Percentiles rank a stretch among this genome's conserved stretches.
These are phyloP conservation scores for Diplotaxis tenuifolia DNA, from an alignment of 345 rosid species.

Conservation along the genomic window DNA sequence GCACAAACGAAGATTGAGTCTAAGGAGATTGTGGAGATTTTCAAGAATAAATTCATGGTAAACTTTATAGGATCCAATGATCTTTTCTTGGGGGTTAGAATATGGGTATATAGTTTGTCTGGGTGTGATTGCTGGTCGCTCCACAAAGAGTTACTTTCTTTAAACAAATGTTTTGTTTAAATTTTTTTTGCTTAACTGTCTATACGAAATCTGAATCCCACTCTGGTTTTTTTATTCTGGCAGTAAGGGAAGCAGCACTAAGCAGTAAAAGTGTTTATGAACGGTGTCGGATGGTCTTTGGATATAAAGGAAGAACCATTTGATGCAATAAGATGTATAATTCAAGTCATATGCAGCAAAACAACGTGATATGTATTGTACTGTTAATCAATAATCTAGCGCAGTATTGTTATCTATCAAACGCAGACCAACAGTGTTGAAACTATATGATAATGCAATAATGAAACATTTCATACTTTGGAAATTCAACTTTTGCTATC, in stretches of 20 bases:
- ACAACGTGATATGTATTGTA: constrained; percentile 1
- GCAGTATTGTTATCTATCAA: not conserved
- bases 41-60: constrained; percentile 54
- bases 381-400: not conserved
- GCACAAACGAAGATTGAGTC: constrained; percentile 63
- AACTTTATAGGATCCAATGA: no score
- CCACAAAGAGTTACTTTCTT: no score
- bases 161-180: no score
- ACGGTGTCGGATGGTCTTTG: not conserved
- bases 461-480: no score
- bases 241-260: constrained; percentile 22
- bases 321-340: constrained; percentile 16
- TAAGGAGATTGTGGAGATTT: constrained; percentile 45
- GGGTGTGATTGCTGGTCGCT: no score
- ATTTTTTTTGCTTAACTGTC: no score
- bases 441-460: not conserved
- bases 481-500: no score
- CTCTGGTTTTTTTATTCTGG: not conserved
- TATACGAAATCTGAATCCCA: not conserved
- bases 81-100: no score
- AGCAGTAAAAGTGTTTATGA: not conserved
- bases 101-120: no score
- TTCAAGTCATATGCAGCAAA: not conserved
- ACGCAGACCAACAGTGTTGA: not conserved
- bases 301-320: not conserved